Evolutionary conservation across 495 filamentous ascomycete species (phyloP).

Genomic region (Neurospora tetraspora): DNA sequence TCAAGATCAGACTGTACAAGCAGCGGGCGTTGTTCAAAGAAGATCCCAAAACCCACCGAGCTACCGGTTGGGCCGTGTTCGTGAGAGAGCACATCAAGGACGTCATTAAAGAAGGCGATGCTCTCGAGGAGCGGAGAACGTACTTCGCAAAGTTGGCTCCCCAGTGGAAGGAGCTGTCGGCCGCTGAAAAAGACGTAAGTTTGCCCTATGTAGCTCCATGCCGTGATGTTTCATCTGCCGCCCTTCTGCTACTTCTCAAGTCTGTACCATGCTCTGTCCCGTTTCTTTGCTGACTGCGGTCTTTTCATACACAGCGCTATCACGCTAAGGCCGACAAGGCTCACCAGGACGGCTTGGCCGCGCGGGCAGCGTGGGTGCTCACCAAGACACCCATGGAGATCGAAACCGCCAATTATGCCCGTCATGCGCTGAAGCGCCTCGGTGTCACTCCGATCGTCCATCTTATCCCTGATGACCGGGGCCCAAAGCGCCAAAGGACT

Average conservation of each 20-base stretch:
- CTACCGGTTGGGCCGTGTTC: constrained; percentile 13
- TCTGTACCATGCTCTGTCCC: background rate
- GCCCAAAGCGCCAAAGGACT: constrained; percentile 35
- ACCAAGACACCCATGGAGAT: constrained; percentile 48
- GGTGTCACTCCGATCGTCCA: background rate
- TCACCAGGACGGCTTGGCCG: constrained; percentile 31
- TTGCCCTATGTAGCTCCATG: background rate
- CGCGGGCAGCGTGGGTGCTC: constrained; percentile 49
- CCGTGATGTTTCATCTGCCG: background rate
- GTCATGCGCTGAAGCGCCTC: constrained; percentile 33
- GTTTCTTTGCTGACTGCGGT: background rate
- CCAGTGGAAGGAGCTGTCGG: constrained; percentile 19
- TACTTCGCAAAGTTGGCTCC: background rate
- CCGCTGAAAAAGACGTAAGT: constrained; percentile 23
- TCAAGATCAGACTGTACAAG: constrained; percentile 11
- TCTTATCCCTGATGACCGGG: constrained; percentile 47
- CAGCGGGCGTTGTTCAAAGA: constrained; percentile 20
- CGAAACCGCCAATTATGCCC: constrained; percentile 53
- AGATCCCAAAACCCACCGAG: constrained; percentile 10
- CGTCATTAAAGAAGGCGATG: background rate
- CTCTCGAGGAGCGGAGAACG: background rate
- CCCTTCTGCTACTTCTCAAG: background rate
- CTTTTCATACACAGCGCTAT: constrained; percentile 16
- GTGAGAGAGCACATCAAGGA: constrained; percentile 5
- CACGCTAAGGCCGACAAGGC: constrained; percentile 41